Percentiles rank a stretch among this genome's conserved stretches.
Evolutionary conservation across 1,284 basidiomycete genomes (phyloP).

Genomic region (Puccinia novopanici): DNA sequence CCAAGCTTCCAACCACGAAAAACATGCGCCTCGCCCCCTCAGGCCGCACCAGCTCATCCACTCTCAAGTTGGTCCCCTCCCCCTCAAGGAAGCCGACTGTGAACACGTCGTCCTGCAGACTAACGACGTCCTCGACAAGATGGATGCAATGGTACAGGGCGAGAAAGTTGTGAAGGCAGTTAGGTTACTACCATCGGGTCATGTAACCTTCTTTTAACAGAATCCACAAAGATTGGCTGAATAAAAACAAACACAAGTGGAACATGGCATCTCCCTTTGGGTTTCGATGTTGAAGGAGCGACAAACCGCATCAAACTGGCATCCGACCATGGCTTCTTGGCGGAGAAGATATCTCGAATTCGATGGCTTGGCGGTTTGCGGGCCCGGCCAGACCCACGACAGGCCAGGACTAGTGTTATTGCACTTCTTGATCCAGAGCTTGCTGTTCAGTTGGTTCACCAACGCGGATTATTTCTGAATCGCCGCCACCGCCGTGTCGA

Average conservation of each 20-base stretch:
- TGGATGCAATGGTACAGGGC: not conserved
- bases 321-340: not conserved
- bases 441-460: not conserved
- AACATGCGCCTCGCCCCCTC: not conserved
- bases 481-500: not conserved
- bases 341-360: not conserved
- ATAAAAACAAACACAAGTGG: constrained; percentile 14
- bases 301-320: not conserved
- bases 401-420: not conserved
- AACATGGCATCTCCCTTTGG: not conserved
- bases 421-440: not conserved
- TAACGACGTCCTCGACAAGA: not conserved
- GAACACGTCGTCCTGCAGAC: not conserved
- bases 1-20: not conserved
- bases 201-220: constrained; percentile 3
- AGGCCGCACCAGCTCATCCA: not conserved
- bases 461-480: not conserved
- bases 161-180: constrained; percentile 9
- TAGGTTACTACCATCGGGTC: not conserved
- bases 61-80: not conserved
- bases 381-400: too few species aligned
- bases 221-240: constrained; percentile 15
- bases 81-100: not conserved
- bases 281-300: not conserved
- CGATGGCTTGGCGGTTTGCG: not conserved